phyloP scores from a whole-genome alignment of 2,329 filamentous ascomycete genomes.

The Cucurbitaria berberidis region DNA sequence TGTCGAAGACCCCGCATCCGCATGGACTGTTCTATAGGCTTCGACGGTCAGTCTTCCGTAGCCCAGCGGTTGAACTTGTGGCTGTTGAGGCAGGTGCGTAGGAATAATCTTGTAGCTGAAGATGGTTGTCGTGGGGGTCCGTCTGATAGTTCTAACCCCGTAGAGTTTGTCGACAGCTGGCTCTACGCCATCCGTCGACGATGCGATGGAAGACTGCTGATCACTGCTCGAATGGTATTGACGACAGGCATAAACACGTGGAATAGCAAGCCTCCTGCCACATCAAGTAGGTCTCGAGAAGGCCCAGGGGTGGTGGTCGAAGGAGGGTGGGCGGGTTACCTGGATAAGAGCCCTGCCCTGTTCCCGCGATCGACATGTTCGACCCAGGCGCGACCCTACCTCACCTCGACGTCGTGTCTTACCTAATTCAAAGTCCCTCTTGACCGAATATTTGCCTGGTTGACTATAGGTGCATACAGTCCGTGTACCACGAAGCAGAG shows the following conservation, averaged over 20 bases:
- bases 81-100: background rate
- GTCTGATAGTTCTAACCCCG: too few species aligned
- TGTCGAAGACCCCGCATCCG: background rate
- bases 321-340: slow-evolving; percentile 14
- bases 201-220: background rate
- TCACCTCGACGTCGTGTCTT: background rate
- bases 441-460: background rate
- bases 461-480: background rate
- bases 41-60: background rate
- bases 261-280: slow-evolving; percentile 18
- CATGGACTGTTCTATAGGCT: background rate
- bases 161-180: too few species aligned
- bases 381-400: slow-evolving; percentile 1
- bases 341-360: slow-evolving; percentile 8
- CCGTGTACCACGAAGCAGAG: background rate
- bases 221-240: slow-evolving; percentile 4
- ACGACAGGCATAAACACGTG: slow-evolving; percentile 9
- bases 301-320: slow-evolving; percentile 20
- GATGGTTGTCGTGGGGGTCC: background rate
- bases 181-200: background rate
- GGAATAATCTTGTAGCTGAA: background rate
- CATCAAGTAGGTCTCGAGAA: slow-evolving; percentile 27
- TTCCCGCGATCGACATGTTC: slow-evolving; percentile 2
- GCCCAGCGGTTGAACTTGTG: background rate
- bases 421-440: background rate